Evolutionary conservation across 352 stramenopile species (phyloP).

Genomic region (Pythium oligandrum): DNA sequence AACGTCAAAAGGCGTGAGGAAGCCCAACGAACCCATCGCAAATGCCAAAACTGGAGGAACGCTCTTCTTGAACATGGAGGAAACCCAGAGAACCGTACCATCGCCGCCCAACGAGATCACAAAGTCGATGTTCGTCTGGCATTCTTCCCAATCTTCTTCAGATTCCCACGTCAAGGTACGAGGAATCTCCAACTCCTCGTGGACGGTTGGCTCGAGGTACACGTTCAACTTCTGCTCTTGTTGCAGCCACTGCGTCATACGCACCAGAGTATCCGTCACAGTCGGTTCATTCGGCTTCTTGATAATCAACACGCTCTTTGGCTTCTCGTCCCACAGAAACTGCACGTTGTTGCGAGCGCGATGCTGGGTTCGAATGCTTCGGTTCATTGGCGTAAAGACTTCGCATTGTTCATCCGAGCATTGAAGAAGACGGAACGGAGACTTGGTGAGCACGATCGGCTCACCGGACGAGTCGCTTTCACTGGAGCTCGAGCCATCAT

Average conservation of each 20-base stretch:
- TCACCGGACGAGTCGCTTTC: constrained; percentile 49
- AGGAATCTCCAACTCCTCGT: constrained; percentile 51
- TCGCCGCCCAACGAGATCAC: constrained; percentile 94
- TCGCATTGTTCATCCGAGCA: constrained; percentile 87
- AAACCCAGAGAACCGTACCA: constrained; percentile 89
- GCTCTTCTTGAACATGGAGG: constrained; percentile 84
- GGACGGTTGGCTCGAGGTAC: constrained; percentile 69
- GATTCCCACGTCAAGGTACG: constrained; percentile 63
- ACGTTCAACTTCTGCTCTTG: constrained; percentile 70
- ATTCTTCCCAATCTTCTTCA: constrained; percentile 54
- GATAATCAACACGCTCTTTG: constrained; percentile 79
- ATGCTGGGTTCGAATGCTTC: constrained; percentile 82
- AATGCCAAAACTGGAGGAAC: constrained; percentile 95
- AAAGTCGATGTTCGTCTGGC: constrained; percentile 86
- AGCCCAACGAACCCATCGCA: constrained; percentile 94
- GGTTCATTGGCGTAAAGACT: constrained; percentile 82
- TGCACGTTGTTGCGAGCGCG: constrained; percentile 86
- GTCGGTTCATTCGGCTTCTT: constrained; percentile 86
- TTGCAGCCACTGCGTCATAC: constrained; percentile 66
- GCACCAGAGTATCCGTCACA: constrained; percentile 65
- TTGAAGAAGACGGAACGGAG: constrained; percentile 75
- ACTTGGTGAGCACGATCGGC: constrained; percentile 28
- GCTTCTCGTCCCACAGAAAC: constrained; percentile 84
- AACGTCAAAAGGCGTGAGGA: constrained; percentile 93
- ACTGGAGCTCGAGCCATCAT: constrained; percentile 32